A percentile compares a stretch with the other conserved stretches of the same genome.
Evolutionary conservation across 805 yeast species (phyloP).

Genomic region (Candida hungchunana): DNA sequence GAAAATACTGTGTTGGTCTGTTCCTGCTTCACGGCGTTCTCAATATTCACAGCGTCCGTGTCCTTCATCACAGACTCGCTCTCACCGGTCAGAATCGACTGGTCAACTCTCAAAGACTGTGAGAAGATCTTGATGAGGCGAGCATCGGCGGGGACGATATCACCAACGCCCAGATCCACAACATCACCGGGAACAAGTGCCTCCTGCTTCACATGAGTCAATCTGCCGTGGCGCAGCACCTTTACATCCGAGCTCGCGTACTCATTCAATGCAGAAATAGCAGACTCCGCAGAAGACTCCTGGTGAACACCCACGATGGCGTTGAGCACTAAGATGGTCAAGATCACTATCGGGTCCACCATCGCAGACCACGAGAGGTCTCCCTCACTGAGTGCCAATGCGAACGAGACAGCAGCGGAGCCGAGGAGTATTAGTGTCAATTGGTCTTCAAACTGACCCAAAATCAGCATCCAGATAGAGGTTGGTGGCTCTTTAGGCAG

Average conservation of each 20-base stretch:
- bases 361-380: slow-evolving; percentile 30
- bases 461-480: slow-evolving; percentile 31
- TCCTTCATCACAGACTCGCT: slow-evolving; percentile 37
- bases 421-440: slow-evolving; percentile 31
- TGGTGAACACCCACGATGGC: slow-evolving; percentile 48
- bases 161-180: slow-evolving; percentile 35
- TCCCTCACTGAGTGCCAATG: slow-evolving; percentile 28
- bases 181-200: slow-evolving; percentile 45
- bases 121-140: slow-evolving; percentile 36
- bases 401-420: slow-evolving; percentile 32
- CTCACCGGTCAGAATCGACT: slow-evolving; percentile 48
- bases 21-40: slow-evolving; percentile 34
- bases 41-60: slow-evolving; percentile 24
- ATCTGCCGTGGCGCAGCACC: slow-evolving; percentile 40
- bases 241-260: slow-evolving; percentile 44
- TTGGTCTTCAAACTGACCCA: slow-evolving; percentile 35
- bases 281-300: slow-evolving; percentile 46
- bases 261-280: slow-evolving; percentile 45
- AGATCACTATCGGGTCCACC: slow-evolving; percentile 40
- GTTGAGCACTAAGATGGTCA: slow-evolving; percentile 40
- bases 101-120: slow-evolving; percentile 40
- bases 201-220: slow-evolving; percentile 38
- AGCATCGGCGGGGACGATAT: slow-evolving; percentile 46
- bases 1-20: slow-evolving; percentile 42
- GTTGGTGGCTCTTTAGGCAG: slow-evolving; percentile 35